A percentile compares a stretch with the other conserved stretches of the same genome.
phyloP scores from a whole-genome alignment of 495 filamentous ascomycete species.

The Pyronema omphalodes region DNA sequence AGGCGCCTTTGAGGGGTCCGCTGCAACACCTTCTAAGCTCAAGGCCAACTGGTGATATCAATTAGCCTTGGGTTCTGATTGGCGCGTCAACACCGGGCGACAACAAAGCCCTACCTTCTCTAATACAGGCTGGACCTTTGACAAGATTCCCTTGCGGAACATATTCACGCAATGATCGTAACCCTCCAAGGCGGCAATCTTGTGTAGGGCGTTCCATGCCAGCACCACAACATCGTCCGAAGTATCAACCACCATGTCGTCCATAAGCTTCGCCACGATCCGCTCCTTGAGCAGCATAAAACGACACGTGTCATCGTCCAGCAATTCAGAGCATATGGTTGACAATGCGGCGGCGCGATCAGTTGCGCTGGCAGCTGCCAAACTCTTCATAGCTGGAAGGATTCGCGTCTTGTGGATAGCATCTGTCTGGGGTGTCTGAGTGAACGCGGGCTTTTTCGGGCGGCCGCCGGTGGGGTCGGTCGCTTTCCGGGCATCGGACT shows the following conservation, averaged over 20 bases:
- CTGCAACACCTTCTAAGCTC: background rate
- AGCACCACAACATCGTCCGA: conserved; percentile 38
- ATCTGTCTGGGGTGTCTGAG: conserved; percentile 5
- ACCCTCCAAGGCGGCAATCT: conserved; percentile 40
- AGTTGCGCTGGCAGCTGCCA: conserved; percentile 37
- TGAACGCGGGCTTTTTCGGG: conserved; percentile 1
- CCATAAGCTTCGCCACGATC: conserved; percentile 39
- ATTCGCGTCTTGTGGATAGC: conserved; percentile 38
- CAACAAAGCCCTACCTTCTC: background rate
- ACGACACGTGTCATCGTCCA: conserved; percentile 37
- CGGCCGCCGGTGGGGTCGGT: conserved; percentile 2
- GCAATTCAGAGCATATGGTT: conserved; percentile 36
- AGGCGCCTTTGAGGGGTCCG: background rate
- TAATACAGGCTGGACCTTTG: conserved; percentile 9
- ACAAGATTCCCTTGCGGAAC: conserved; percentile 37
- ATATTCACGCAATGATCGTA: conserved; percentile 43
- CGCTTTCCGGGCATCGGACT: background rate
- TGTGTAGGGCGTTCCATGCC: conserved; percentile 42
- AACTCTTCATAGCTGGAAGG: conserved; percentile 36
- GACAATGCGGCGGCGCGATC: conserved; percentile 33
- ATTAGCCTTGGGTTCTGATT: background rate
- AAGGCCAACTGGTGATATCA: background rate
- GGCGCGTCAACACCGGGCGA: too few relatives aligned
- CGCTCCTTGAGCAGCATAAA: conserved; percentile 42
- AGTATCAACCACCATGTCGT: conserved; percentile 40